A percentile compares a stretch with the other conserved stretches of the same genome.
These are phyloP conservation scores for Entomortierella chlamydospora DNA, from an alignment of 192 early-diverging fungal genomes.

Conservation along the genomic window DNA sequence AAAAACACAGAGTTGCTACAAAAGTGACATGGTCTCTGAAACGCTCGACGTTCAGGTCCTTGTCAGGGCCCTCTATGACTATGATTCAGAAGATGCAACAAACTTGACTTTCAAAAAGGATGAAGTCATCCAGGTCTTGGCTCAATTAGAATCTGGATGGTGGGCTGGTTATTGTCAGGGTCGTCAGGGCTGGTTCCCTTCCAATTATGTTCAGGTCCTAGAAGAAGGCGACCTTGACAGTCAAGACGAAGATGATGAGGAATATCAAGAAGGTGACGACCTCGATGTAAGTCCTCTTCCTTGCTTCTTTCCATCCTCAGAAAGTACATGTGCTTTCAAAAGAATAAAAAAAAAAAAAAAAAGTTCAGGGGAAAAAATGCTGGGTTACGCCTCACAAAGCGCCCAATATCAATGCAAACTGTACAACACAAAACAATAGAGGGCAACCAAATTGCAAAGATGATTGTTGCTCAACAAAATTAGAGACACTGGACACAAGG, in stretches of 20 bases:
- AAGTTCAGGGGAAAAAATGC: too few species aligned
- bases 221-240: slow-evolving; percentile 61
- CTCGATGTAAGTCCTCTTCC: slow-evolving; percentile 23
- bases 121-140: slow-evolving; percentile 85
- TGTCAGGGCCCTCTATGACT: slow-evolving; percentile 84
- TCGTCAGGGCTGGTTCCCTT: slow-evolving; percentile 82
- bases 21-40: slow-evolving; percentile 41
- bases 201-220: slow-evolving; percentile 74
- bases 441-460: too few species aligned
- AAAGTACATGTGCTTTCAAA: too few species aligned
- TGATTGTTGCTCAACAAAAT: too few species aligned
- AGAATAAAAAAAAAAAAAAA: too few species aligned
- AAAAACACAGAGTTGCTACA: too few species aligned
- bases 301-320: slow-evolving; percentile 3
- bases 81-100: slow-evolving; percentile 75
- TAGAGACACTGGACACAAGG: not conserved
- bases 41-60: slow-evolving; percentile 43
- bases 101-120: slow-evolving; percentile 79
- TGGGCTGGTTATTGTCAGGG: slow-evolving; percentile 83
- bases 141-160: slow-evolving; percentile 86
- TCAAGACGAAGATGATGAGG: slow-evolving; percentile 38
- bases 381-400: too few species aligned
- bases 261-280: slow-evolving; percentile 36
- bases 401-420: too few species aligned
- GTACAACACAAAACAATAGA: not conserved